Evolutionary conservation across 495 filamentous ascomycete genomes (phyloP).

Genomic region (Podospora didyma): DNA sequence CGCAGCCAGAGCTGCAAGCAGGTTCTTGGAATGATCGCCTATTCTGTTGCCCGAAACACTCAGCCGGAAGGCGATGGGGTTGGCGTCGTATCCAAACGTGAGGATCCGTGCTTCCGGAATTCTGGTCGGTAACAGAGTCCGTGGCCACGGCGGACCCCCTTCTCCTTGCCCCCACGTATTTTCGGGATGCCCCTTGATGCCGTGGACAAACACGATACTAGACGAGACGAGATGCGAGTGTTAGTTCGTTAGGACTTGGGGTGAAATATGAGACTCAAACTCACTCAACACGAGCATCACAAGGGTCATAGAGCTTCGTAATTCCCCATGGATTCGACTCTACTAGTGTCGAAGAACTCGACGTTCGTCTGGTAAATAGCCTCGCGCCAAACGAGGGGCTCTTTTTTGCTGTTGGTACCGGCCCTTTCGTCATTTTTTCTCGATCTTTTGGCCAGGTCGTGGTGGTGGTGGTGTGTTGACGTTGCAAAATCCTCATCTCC

Average conservation of each 20-base stretch:
- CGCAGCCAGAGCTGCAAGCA: not conserved
- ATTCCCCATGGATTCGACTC: constrained; percentile 1
- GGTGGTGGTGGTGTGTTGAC: too few relatives aligned
- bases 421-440: not conserved
- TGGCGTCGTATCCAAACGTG: constrained; percentile 2
- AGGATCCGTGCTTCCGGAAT: not conserved
- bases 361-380: not conserved
- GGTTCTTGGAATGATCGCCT: constrained; percentile 2
- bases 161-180: constrained; percentile 1
- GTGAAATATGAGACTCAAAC: not conserved
- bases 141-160: not conserved
- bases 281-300: not conserved
- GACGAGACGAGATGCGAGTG: not conserved
- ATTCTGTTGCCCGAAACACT: not conserved
- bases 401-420: not conserved
- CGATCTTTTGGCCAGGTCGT: not conserved
- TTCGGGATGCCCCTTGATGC: constrained; percentile 1
- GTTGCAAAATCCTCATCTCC: too few relatives aligned
- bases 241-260: too few relatives aligned
- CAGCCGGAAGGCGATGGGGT: not conserved
- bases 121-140: not conserved
- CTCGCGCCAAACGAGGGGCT: not conserved
- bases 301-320: not conserved
- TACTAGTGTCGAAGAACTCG: not conserved
- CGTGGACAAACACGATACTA: constrained; percentile 1